A percentile compares a stretch with the other conserved stretches of the same genome.
These are phyloP conservation scores for Ampelomyces quisqualis DNA, from an alignment of 2,329 filamentous ascomycete species.

Conservation along the genomic window DNA sequence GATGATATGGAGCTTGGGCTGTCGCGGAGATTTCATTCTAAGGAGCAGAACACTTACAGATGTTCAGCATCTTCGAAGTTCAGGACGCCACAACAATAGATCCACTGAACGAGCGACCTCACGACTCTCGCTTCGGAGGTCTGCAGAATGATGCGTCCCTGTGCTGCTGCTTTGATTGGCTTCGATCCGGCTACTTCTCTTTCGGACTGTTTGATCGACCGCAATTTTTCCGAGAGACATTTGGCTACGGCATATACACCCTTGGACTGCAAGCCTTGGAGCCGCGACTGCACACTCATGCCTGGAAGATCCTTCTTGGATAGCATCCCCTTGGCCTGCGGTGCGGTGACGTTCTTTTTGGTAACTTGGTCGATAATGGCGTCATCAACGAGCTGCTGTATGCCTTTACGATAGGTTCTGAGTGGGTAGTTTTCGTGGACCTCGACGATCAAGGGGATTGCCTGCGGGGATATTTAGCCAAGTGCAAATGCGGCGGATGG, in stretches of 20 bases:
- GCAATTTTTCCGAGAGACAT: constrained; percentile 3
- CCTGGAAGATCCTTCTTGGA: constrained; percentile 1
- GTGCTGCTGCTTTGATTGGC: constrained; percentile 15
- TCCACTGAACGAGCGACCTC: constrained; percentile 19
- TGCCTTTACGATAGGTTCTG: neutral
- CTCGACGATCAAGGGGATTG: neutral
- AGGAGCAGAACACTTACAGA: constrained; percentile 8
- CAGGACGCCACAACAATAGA: constrained; percentile 9
- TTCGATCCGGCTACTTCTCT: constrained; percentile 3
- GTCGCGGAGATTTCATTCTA: too few relatives aligned
- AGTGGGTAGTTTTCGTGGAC: constrained; percentile 6
- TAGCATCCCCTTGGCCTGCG: neutral
- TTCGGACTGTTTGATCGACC: constrained; percentile 12
- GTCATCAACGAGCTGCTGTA: constrained; percentile 2
- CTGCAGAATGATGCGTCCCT: constrained; percentile 18
- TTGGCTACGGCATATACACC: constrained; percentile 10
- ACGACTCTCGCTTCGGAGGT: constrained; percentile 10
- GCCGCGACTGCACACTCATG: neutral
- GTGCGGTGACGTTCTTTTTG: constrained; percentile 3
- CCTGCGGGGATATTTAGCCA: constrained; percentile 1
- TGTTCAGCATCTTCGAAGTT: constrained; percentile 9
- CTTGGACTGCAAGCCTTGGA: constrained; percentile 12
- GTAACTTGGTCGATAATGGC: constrained; percentile 4
- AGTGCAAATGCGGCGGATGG: neutral
- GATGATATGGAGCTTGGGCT: too few relatives aligned